These are phyloP conservation scores for Lotmaria passim DNA, from an alignment of 208 protist genomes.

Conservation along the genomic window DNA sequence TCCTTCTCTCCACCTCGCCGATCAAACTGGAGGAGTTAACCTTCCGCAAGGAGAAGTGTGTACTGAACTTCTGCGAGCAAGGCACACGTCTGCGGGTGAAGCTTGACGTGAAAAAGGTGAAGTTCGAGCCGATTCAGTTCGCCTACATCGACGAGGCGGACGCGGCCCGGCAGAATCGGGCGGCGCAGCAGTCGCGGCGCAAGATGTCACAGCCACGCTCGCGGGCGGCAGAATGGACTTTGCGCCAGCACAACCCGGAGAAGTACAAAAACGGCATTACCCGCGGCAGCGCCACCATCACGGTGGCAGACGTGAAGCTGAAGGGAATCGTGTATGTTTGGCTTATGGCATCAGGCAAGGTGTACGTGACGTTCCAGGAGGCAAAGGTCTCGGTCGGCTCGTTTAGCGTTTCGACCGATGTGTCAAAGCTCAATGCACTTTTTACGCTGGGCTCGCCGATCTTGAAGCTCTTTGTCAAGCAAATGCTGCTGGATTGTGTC, in stretches of 20 bases:
- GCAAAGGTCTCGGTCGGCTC: slow-evolving; percentile 43
- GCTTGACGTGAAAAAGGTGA: slow-evolving; percentile 41
- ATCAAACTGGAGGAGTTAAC: slow-evolving; percentile 38
- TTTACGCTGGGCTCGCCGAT: slow-evolving; percentile 52
- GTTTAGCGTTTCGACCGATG: slow-evolving; percentile 51
- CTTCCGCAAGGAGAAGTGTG: slow-evolving; percentile 53
- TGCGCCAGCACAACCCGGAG: background rate
- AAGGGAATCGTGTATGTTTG: slow-evolving; percentile 24
- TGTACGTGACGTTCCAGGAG: slow-evolving; percentile 24
- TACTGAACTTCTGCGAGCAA: slow-evolving; percentile 37
- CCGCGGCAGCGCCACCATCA: slow-evolving; percentile 28
- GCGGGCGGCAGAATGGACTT: slow-evolving; percentile 8
- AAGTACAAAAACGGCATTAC: slow-evolving; percentile 40
- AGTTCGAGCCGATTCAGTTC: slow-evolving; percentile 55
- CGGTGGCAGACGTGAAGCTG: slow-evolving; percentile 22
- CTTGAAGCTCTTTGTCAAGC: slow-evolving; percentile 46
- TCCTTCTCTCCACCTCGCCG: slow-evolving; percentile 52
- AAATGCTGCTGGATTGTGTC: slow-evolving; percentile 15
- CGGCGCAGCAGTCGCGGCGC: background rate
- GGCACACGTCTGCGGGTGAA: slow-evolving; percentile 43
- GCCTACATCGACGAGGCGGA: slow-evolving; percentile 56
- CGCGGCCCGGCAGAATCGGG: slow-evolving; percentile 39
- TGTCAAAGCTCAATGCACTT: slow-evolving; percentile 51
- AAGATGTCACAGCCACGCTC: slow-evolving; percentile 5
- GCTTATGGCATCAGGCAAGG: slow-evolving; percentile 35